phyloP scores from a whole-genome alignment of 495 filamentous ascomycete genomes.

The Podospora pseudopauciseta region DNA sequence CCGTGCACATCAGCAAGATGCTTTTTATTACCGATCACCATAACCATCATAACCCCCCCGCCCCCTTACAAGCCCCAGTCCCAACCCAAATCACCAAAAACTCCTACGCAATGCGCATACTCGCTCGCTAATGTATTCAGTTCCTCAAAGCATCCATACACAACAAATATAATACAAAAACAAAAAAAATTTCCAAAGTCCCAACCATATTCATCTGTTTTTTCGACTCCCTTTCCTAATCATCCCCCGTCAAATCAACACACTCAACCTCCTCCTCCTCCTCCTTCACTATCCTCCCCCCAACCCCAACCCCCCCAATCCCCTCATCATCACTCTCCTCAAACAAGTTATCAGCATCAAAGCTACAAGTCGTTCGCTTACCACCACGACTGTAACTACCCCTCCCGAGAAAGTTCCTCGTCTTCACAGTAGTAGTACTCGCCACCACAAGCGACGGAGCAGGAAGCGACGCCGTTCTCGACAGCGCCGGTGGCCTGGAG shows the following conservation, averaged over 20 bases:
- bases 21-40: no score
- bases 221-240: background rate
- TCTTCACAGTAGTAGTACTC: background rate
- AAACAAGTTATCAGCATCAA: background rate
- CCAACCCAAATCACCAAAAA: no score
- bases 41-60: no score
- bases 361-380: background rate
- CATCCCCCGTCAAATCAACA: constrained; percentile 4
- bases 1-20: no score
- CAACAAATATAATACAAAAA: no score
- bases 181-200: no score
- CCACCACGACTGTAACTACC: background rate
- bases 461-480: background rate
- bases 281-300: background rate
- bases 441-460: background rate
- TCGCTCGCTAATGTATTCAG: no score
- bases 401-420: background rate
- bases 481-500: background rate
- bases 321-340: background rate
- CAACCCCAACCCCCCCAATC: background rate
- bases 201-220: no score
- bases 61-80: no score
- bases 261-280: background rate
- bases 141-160: no score
- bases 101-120: no score